Evolutionary conservation across 495 filamentous ascomycete species (phyloP), one percentile per base, ranked within the genome.

Genomic region (Penicillium bialowiezense): DNA sequence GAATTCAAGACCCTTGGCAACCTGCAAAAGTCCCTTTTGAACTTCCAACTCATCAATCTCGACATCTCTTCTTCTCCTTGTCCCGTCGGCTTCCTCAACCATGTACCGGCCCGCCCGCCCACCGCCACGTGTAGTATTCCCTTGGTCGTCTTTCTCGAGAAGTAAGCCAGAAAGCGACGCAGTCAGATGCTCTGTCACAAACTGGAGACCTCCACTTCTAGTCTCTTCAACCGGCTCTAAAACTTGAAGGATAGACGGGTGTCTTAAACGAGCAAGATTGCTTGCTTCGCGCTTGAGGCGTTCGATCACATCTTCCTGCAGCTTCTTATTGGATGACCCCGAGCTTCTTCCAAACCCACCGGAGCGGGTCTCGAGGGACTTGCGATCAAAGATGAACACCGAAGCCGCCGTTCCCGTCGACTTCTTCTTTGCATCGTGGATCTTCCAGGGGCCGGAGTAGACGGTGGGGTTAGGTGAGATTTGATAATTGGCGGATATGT

Each of bases 1-100:
- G 57, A 98, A 98, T 69, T 98, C 91, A 19, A 98, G 72, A 14
- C 91, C 93, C 64, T 96, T 96, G 52, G 88, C 90, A 32, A 97
- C 79, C 67, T 98, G 93, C 39, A 97, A 69, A 34, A 97, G 66
- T 0, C 93, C 93, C 70, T 97, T 97, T 65, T 97, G 93, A 54
- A 97, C 93, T 65, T 98, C 93, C 53, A 98, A 71, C 70, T 98
- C 93, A 62, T 98, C 95, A 48, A 98, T 91, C 62, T 97, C 93
- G 2, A 96, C 55, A 60, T 97, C 95, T 52, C 89, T 79, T 54
- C 90, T 74, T 59, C 83, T 76, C 49, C 86, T 78, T 12, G 75
- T 78, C 19, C 88, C 90, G 42, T 90, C 84, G 2, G 84, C 73
- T 49, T 91, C 87, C 63, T 93, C 89, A 9, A 86, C 83, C 51